These are phyloP conservation scores for Naegleria gruberi DNA, from an alignment of 208 protist genomes.

Conservation along the genomic window DNA sequence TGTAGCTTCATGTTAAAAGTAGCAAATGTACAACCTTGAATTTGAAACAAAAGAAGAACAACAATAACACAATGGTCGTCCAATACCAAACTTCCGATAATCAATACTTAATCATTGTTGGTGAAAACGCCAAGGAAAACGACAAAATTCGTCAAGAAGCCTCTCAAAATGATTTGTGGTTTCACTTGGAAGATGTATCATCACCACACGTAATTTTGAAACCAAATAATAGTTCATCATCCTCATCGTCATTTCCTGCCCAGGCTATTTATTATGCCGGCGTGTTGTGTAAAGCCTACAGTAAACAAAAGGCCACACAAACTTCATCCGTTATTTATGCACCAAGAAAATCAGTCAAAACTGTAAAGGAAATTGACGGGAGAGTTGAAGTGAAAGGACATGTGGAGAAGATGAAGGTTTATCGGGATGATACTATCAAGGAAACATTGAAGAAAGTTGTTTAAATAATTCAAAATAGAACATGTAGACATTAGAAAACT, in stretches of 20 bases:
- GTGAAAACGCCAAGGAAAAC: constrained; percentile 15
- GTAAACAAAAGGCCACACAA: neutral
- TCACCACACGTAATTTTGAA: neutral
- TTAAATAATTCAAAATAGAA: too few relatives aligned
- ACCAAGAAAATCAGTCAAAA: neutral
- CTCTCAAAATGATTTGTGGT: constrained; percentile 19
- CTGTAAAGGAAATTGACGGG: neutral
- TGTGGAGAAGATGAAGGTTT: neutral
- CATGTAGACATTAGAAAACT: too few relatives aligned
- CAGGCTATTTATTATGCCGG: neutral
- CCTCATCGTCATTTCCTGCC: neutral
- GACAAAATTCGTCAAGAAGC: neutral
- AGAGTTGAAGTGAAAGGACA: neutral
- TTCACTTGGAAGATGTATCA: constrained; percentile 5
- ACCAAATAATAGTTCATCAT: neutral
- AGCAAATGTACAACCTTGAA: too few relatives aligned
- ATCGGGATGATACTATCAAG: neutral
- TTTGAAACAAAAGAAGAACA: neutral
- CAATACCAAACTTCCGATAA: neutral
- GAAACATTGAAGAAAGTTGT: neutral
- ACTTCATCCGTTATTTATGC: neutral
- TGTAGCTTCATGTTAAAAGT: neutral
- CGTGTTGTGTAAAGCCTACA: neutral
- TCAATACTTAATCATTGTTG: neutral
- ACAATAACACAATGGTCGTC: neutral